phyloP scores from a whole-genome alignment of 192 early-diverging fungal genomes.

The Rhizoclosmatium sp. region DNA sequence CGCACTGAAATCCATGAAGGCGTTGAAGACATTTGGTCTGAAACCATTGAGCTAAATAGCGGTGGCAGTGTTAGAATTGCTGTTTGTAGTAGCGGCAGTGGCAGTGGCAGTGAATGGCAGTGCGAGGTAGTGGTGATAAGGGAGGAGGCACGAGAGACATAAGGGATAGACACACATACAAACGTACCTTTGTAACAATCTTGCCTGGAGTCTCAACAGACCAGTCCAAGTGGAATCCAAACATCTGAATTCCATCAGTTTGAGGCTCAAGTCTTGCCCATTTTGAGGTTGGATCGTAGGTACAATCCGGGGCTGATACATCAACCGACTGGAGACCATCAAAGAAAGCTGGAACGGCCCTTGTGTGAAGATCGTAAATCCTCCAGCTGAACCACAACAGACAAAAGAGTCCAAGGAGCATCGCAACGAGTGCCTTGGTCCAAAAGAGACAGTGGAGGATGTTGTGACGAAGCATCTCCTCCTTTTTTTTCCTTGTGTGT shows the following conservation, averaged over 20 bases:
- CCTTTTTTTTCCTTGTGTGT: not conserved
- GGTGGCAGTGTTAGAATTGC: too few relatives aligned
- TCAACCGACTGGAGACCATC: not conserved
- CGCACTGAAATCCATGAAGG: constrained; percentile 36
- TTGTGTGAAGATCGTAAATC: constrained; percentile 36
- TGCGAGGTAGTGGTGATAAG: not conserved
- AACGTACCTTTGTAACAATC: constrained; percentile 6
- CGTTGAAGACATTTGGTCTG: constrained; percentile 25
- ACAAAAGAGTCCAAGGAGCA: constrained; percentile 7
- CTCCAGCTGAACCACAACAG: constrained; percentile 35
- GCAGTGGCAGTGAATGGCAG: not conserved
- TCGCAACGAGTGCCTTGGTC: constrained; percentile 29
- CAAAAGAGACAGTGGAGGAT: constrained; percentile 30
- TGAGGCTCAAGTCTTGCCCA: constrained; percentile 1
- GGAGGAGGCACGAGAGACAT: not conserved
- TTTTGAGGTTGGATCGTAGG: not conserved
- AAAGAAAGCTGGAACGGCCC: constrained; percentile 13
- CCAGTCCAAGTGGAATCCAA: not conserved
- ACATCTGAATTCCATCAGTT: not conserved
- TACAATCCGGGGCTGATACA: not conserved
- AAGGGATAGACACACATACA: not conserved
- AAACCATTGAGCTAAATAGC: not conserved
- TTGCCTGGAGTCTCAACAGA: not conserved
- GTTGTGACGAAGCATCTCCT: constrained; percentile 20
- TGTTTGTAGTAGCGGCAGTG: too few relatives aligned